Conservation (phyloP, 495 filamentous ascomycete genomes). For the Oidiodendron maius region DNA sequence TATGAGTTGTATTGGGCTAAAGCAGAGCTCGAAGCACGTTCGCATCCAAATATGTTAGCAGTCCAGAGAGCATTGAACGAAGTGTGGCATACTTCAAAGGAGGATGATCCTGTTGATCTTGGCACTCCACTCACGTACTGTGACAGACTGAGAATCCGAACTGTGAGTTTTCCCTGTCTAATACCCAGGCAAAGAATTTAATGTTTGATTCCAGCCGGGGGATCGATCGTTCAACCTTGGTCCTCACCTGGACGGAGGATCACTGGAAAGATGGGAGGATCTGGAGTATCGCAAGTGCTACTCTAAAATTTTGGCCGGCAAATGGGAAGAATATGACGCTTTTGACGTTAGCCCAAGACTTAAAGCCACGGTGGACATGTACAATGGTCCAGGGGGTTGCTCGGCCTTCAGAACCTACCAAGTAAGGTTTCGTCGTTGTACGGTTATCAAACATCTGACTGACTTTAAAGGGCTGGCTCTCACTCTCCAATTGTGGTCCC, state of each 20-base stretch:
- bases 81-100: neutral
- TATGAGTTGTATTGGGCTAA: neutral
- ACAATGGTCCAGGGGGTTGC: neutral
- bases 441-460: neutral
- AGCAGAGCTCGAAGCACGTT: neutral
- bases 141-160: neutral
- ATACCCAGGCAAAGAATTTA: neutral
- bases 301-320: neutral
- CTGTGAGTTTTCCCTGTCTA: neutral
- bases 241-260: neutral
- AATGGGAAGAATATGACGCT: neutral
- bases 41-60: neutral
- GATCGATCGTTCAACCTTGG: neutral
- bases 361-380: neutral
- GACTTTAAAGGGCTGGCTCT: neutral
- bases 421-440: neutral
- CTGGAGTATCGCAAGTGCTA: neutral
- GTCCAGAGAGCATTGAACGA: neutral
- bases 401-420: neutral
- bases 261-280: neutral
- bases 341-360: neutral
- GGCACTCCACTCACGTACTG: neutral
- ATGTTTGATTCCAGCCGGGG: neutral
- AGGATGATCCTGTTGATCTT: neutral
- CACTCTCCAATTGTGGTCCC: neutral